Evolutionary conservation across 257 asterid species (phyloP), one percentile per base, ranked within the genome.

Genomic region (Gentiana dahurica): DNA sequence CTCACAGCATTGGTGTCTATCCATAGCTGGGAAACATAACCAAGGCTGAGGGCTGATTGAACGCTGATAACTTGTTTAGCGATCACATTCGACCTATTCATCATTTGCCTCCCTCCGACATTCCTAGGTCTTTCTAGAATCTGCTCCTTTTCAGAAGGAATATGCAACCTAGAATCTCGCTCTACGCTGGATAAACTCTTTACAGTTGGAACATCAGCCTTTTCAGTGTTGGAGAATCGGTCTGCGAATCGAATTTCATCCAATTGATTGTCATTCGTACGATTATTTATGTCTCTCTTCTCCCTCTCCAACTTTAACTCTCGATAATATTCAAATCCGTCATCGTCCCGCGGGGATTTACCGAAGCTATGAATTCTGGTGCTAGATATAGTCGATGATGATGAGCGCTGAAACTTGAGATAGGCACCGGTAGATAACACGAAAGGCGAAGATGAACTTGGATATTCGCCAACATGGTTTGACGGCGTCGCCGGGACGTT

Each of bases 11-110:
- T 61, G 5, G 79, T 55, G 62, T 84, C 81, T 36, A 84, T 79
- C 89, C 89, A 84, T 44, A 84, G 86, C 79, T 84, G 87, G n/a
- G 89, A 76, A 47, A 79, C 78, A 58, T 72, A 81, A 6, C 94
- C 94, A 45, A 84, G 70, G 64, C 65, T 60, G 58, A 79, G 72
- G 59, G 94, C 94, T 36, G 94, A 81, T 8, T 72, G 64, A 61
- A 79, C 71, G 72, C 84, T 72, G 74, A 84, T 81, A 13, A 84
- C 94, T 75, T 84, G 94, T 77, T 84, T 84, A 1, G 94, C 94
- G 60, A 81, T 77, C 49, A 81, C 32, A 65, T 53, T 72, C 9
- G 87, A 76, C 69, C 85, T 81, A 75, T 73, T 77, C 78, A 73
- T 58, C 79, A 63, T 67, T 59, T 70, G 83, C 64, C 77, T 68